Conservation (phyloP, 1,139 yeast genomes). For the Lodderomyces theae region DNA sequence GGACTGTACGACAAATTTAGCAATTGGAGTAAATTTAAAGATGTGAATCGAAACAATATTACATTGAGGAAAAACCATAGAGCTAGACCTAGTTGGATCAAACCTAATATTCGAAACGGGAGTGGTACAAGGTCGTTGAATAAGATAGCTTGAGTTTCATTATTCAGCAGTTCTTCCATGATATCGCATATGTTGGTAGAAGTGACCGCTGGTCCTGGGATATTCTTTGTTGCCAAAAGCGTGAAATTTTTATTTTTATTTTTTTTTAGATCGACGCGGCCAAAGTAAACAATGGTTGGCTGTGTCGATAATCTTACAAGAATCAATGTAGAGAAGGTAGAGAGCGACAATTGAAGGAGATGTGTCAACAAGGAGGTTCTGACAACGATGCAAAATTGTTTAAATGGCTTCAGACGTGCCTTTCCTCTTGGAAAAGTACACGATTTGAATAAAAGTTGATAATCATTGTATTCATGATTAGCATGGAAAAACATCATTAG, state of each 20-base stretch:
- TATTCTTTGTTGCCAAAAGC: too few species aligned
- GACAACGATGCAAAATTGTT: not conserved
- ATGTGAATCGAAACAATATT: constrained; percentile 22
- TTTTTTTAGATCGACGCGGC: not conserved
- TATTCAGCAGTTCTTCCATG: constrained; percentile 15
- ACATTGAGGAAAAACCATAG: constrained; percentile 36
- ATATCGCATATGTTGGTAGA: not conserved
- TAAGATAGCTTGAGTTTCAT: constrained; percentile 14
- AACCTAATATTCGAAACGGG: constrained; percentile 35
- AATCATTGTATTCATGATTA: constrained; percentile 50
- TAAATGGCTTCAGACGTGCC: constrained; percentile 21
- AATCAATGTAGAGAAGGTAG: too few species aligned
- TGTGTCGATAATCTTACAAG: too few species aligned
- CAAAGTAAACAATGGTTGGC: too few species aligned
- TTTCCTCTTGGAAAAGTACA: constrained; percentile 15
- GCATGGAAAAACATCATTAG: constrained; percentile 53
- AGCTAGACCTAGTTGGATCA: constrained; percentile 31
- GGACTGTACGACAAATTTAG: constrained; percentile 38
- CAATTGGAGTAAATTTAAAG: constrained; percentile 35
- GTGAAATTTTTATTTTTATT: too few species aligned
- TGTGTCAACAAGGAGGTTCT: not conserved
- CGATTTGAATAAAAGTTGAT: constrained; percentile 32
- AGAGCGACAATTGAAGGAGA: too few species aligned
- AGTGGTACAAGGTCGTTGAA: constrained; percentile 34
- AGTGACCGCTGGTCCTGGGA: too few species aligned